Conservation (phyloP, 306 rosid species). For the Lathyrus oleraceus region DNA sequence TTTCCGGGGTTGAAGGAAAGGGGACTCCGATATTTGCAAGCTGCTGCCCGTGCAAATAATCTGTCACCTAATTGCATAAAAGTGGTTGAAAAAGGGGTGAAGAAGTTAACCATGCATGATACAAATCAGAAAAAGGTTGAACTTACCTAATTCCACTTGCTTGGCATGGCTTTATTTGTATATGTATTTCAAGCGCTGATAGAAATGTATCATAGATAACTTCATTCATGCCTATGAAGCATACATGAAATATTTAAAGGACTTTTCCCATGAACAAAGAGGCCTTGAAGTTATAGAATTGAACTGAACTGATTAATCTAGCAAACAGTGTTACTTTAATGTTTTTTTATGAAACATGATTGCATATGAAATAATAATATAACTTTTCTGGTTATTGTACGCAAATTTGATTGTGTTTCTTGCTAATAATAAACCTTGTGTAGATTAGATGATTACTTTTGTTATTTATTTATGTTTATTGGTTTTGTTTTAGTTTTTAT, state of each 20-base stretch:
- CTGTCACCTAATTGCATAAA: slow-evolving; percentile 58
- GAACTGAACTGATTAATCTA: background rate
- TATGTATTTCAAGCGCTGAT: background rate
- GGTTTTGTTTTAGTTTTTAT: background rate
- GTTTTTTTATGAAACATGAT: slow-evolving; percentile 1
- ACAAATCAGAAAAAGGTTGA: slow-evolving; percentile 65
- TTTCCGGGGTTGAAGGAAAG: slow-evolving; percentile 72
- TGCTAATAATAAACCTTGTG: background rate
- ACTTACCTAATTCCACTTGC: slow-evolving; percentile 26
- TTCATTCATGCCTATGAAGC: slow-evolving; percentile 8
- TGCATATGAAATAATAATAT: slow-evolving; percentile 15
- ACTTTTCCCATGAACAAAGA: background rate
- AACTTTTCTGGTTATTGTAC: slow-evolving; percentile 6
- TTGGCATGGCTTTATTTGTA: background rate
- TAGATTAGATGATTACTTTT: background rate
- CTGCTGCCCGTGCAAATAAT: slow-evolving; percentile 61
- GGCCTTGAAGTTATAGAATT: slow-evolving; percentile 20
- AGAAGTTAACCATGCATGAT: slow-evolving; percentile 54
- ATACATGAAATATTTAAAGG: slow-evolving; percentile 10
- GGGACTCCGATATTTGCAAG: slow-evolving; percentile 69
- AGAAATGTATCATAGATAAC: slow-evolving; percentile 13
- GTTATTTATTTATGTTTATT: background rate
- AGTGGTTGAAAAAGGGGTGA: slow-evolving; percentile 59
- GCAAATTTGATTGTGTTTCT: slow-evolving; percentile 13
- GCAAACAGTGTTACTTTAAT: slow-evolving; percentile 3